Conservation (phyloP, 805 yeast genomes). For the Ascoidea tarda region DNA sequence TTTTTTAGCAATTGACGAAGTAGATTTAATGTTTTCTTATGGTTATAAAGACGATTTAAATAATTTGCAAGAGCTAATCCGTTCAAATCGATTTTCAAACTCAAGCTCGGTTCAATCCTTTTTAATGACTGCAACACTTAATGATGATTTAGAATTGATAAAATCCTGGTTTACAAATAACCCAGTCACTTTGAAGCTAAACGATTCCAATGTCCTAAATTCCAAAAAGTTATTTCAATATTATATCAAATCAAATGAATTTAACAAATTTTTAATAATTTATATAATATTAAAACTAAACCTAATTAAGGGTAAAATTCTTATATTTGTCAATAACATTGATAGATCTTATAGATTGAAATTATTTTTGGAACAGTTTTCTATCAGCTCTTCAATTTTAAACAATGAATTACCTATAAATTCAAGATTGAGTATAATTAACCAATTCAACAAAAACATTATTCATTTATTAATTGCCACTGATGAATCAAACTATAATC, state of each 20-base stretch:
- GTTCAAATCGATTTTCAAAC: conserved; percentile 10
- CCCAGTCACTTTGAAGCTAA: conserved; percentile 71
- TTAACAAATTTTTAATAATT: conserved; percentile 81
- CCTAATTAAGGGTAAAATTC: conserved; percentile 80
- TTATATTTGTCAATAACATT: conserved; percentile 83
- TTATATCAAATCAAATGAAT: conserved; percentile 74
- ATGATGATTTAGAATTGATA: conserved; percentile 68
- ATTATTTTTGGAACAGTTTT: conserved; percentile 87
- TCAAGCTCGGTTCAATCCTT: conserved; percentile 54
- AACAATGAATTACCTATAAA: conserved; percentile 89
- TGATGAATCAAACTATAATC: conserved; percentile 65
- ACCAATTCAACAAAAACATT: conserved; percentile 83
- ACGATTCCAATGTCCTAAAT: conserved; percentile 46
- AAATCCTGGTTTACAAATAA: conserved; percentile 66
- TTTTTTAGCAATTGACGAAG: conserved; percentile 48
- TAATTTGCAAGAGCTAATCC: conserved; percentile 44
- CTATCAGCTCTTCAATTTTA: conserved; percentile 74
- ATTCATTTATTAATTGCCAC: conserved; percentile 87
- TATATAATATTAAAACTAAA: conserved; percentile 86
- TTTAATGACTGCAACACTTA: conserved; percentile 91
- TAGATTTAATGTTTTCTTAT: conserved; percentile 77
- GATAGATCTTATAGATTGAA: conserved; percentile 92
- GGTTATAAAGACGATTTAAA: conserved; percentile 83
- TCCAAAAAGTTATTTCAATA: conserved; percentile 62
- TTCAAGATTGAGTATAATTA: conserved; percentile 89